Evolutionary conservation across 441 rosid genomes (phyloP).

Genomic region (Populus hybrid): DNA sequence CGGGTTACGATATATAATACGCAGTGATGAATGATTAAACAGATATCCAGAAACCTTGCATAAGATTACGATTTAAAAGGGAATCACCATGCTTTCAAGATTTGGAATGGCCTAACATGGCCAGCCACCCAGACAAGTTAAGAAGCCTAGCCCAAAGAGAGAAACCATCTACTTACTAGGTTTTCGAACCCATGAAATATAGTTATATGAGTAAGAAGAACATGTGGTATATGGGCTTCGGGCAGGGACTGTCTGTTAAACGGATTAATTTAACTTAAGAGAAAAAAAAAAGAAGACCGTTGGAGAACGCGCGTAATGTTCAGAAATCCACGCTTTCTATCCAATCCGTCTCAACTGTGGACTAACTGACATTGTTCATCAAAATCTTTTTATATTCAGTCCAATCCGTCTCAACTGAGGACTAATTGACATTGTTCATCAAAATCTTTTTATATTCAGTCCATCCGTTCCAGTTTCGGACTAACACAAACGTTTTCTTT

Average conservation of each 20-base stretch:
- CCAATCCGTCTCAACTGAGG: too few species aligned
- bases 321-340: too few species aligned
- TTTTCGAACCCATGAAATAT: background rate
- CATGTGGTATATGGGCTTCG: background rate
- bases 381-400: too few species aligned
- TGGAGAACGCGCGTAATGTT: background rate
- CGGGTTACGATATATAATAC: background rate
- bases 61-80: background rate
- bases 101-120: background rate
- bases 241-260: background rate
- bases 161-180: background rate
- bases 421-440: too few species aligned
- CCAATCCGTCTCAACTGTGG: too few species aligned
- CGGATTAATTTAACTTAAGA: background rate
- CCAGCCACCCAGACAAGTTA: background rate
- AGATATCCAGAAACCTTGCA: too few species aligned
- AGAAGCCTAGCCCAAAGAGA: background rate
- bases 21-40: background rate
- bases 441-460: too few species aligned
- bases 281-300: background rate
- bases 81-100: background rate
- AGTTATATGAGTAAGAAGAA: background rate
- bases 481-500: too few species aligned
- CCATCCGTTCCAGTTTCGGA: too few species aligned
- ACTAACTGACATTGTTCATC: too few species aligned